Conservation (phyloP, 164 flowering plant species). For the Malania oleifera region DNA sequence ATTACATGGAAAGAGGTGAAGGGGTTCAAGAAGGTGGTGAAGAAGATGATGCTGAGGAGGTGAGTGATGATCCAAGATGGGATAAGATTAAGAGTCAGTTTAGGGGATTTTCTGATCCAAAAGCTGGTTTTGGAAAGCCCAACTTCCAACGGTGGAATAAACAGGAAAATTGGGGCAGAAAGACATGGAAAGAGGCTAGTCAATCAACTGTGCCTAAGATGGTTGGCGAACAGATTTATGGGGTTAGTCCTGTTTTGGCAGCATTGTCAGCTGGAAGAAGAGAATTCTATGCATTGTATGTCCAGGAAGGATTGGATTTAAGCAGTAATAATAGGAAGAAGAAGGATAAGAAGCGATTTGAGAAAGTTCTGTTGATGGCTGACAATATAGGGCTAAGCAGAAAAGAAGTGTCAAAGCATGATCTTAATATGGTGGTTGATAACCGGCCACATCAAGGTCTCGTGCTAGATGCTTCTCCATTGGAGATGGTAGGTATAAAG, state of each 20-base stretch:
- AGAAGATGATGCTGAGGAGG: conserved; percentile 35
- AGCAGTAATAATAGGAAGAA: conserved; percentile 75
- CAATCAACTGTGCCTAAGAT: conserved; percentile 70
- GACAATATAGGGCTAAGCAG: conserved; percentile 54
- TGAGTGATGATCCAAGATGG: conserved; percentile 65
- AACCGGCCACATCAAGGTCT: conserved; percentile 93
- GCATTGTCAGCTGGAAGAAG: conserved; percentile 78
- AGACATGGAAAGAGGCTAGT: conserved; percentile 73
- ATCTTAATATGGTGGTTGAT: conserved; percentile 85
- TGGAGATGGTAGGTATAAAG: conserved; percentile 70
- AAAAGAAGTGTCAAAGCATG: conserved; percentile 77
- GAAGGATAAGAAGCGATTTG: conserved; percentile 90
- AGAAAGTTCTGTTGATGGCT: conserved; percentile 63
- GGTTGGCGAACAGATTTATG: conserved; percentile 84
- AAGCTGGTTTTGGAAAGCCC: conserved; percentile 37
- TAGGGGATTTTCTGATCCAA: conserved; percentile 23
- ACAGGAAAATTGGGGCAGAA: conserved; percentile 78
- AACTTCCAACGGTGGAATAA: conserved; percentile 61
- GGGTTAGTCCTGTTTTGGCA: conserved; percentile 94
- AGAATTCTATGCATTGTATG: conserved; percentile 71
- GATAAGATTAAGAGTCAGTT: conserved; percentile 43
- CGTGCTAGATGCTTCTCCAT: conserved; percentile 87
- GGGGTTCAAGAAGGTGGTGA: conserved; percentile 21
- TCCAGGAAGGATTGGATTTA: conserved; percentile 86
- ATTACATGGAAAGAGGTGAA: conserved; percentile 14